Evolutionary conservation across 129 eudicot genomes (phyloP).

Genomic region (Daucus carota): DNA sequence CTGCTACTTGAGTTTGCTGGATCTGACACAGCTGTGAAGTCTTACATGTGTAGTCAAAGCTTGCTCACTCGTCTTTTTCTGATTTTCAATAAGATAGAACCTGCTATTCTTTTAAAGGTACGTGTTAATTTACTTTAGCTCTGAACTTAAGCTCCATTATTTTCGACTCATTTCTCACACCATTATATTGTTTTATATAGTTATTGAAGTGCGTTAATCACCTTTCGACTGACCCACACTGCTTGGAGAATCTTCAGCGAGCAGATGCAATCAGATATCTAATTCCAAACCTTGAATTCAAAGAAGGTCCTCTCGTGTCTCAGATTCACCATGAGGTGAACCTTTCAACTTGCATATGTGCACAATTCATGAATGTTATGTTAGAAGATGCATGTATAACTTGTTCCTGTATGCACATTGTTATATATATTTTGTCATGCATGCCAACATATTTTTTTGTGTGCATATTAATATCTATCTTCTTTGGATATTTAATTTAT

Average conservation of each 20-base stretch:
- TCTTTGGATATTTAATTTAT: not conserved
- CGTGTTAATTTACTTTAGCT: not conserved
- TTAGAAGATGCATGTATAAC: constrained; percentile 3
- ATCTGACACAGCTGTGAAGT: constrained; percentile 88
- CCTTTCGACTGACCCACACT: constrained; percentile 95
- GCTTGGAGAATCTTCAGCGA: constrained; percentile 91
- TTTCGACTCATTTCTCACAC: constrained; percentile 4
- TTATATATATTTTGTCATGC: not conserved
- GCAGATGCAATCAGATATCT: constrained; percentile 95
- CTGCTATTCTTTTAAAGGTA: constrained; percentile 88
- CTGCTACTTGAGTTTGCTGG: constrained; percentile 90
- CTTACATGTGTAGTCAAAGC: constrained; percentile 89
- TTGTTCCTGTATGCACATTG: not conserved
- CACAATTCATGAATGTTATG: constrained; percentile 6
- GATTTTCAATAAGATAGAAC: constrained; percentile 86
- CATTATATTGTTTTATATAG: constrained; percentile 24
- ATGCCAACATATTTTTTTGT: not conserved
- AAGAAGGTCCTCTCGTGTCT: constrained; percentile 88
- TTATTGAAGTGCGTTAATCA: constrained; percentile 80
- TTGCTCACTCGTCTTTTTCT: constrained; percentile 91
- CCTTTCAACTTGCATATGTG: constrained; percentile 1
- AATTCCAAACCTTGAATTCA: constrained; percentile 96
- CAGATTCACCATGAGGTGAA: constrained; percentile 95
- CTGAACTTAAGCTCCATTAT: not conserved
- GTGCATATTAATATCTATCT: not conserved